Percentiles rank a stretch among this genome's conserved stretches.
Conservation (phyloP, 1,284 basidiomycete genomes). For the Austroboletus rostrupii region DNA sequence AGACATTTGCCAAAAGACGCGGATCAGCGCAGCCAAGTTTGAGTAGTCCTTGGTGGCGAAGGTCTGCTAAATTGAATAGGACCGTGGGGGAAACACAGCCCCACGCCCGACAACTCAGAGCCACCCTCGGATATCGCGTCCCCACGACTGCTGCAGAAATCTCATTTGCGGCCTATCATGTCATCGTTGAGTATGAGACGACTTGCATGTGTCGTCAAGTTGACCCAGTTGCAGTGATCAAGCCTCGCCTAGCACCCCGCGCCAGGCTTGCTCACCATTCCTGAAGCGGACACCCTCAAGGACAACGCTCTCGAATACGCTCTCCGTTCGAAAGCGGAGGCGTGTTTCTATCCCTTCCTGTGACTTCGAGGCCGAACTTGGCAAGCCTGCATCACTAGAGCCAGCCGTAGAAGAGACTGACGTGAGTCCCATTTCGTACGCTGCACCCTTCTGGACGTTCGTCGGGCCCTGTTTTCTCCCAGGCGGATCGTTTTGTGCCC, state of each 20-base stretch:
- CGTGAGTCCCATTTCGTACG: constrained; percentile 19
- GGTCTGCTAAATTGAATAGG: constrained; percentile 22
- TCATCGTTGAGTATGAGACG: constrained; percentile 27
- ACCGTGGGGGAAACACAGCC: neutral
- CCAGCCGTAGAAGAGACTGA: constrained; percentile 28
- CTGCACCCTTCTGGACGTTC: constrained; percentile 2
- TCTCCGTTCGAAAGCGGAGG: constrained; percentile 30
- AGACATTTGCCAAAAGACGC: too few species aligned
- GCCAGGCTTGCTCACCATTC: constrained; percentile 26
- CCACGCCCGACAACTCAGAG: neutral
- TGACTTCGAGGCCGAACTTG: constrained; percentile 28
- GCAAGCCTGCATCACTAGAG: constrained; percentile 9
- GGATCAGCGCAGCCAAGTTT: too few species aligned
- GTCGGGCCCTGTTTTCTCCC: neutral
- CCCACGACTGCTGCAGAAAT: neutral
- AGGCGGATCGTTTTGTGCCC: constrained; percentile 49
- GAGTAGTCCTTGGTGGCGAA: too few species aligned
- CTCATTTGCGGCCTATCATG: constrained; percentile 13
- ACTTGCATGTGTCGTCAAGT: constrained; percentile 8
- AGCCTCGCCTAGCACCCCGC: constrained; percentile 26
- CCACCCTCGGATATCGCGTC: neutral
- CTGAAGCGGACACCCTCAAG: constrained; percentile 32
- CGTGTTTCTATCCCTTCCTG: constrained; percentile 31
- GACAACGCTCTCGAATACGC: constrained; percentile 26
- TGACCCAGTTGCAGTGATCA: constrained; percentile 25